phyloP scores from a whole-genome alignment of 2,329 filamentous ascomycete genomes.

The Allantophomopsis cytisporea region DNA sequence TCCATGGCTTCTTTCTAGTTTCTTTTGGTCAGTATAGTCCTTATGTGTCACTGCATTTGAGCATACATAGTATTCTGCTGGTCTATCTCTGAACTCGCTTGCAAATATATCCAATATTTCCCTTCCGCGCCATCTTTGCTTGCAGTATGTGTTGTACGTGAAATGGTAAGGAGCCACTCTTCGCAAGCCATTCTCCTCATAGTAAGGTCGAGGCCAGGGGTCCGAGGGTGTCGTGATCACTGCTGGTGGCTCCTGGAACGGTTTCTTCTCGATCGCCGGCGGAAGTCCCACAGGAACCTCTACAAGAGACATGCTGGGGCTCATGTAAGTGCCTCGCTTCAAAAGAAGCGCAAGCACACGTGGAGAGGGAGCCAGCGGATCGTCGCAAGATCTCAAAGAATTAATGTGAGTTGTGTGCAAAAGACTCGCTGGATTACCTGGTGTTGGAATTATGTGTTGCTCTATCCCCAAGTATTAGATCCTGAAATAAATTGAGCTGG shows the following conservation, averaged over 20 bases:
- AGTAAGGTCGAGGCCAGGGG: slow-evolving; percentile 57
- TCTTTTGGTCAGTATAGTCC: slow-evolving; percentile 11
- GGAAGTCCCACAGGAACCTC: slow-evolving; percentile 12
- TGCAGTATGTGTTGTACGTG: slow-evolving; percentile 92
- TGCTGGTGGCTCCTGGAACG: slow-evolving; percentile 26
- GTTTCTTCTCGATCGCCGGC: slow-evolving; percentile 20
- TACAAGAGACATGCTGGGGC: slow-evolving; percentile 28
- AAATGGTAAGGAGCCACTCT: slow-evolving; percentile 79
- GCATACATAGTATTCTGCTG: slow-evolving; percentile 68
- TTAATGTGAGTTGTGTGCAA: too few relatives aligned
- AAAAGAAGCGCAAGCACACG: slow-evolving; percentile 35
- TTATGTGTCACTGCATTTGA: background rate
- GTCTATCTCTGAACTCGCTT: slow-evolving; percentile 82
- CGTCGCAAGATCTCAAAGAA: background rate
- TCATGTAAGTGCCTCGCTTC: slow-evolving; percentile 26
- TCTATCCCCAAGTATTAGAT: background rate
- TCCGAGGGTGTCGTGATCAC: slow-evolving; percentile 37
- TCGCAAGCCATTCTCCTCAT: slow-evolving; percentile 69
- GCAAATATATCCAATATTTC: slow-evolving; percentile 77
- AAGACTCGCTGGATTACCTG: background rate
- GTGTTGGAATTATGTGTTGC: background rate
- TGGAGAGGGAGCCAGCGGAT: slow-evolving; percentile 33
- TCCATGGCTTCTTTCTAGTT: slow-evolving; percentile 60
- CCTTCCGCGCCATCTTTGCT: slow-evolving; percentile 80
- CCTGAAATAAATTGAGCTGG: background rate